These are phyloP conservation scores for Solioccasus polychromus DNA, from an alignment of 768 basidiomycete species.

Conservation along the genomic window DNA sequence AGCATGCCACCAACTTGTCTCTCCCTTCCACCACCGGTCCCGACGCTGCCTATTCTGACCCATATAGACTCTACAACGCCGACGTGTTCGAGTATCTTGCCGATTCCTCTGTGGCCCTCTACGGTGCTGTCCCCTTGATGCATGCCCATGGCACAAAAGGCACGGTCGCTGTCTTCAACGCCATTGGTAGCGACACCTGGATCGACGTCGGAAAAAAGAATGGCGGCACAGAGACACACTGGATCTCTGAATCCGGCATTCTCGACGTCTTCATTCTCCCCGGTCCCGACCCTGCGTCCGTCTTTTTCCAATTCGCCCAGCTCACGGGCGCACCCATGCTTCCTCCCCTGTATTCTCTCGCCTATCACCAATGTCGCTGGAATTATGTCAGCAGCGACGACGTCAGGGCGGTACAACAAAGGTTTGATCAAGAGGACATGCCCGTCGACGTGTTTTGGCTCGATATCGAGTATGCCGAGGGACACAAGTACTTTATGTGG, in stretches of 20 bases:
- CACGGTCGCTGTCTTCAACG: conserved; percentile 89
- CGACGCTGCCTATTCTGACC: conserved; percentile 74
- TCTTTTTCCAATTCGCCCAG: conserved; percentile 82
- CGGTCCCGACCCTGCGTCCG: conserved; percentile 77
- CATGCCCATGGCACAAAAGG: conserved; percentile 87
- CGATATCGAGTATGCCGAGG: conserved; percentile 92
- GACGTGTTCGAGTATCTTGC: conserved; percentile 97
- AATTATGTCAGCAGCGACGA: conserved; percentile 93
- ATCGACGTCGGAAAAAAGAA: conserved; percentile 71
- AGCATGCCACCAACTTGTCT: conserved; percentile 88
- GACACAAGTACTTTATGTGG: conserved; percentile 98
- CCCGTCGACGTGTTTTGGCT: conserved; percentile 97
- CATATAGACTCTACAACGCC: conserved; percentile 91
- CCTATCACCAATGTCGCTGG: conserved; percentile 98
- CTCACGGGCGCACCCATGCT: conserved; percentile 85
- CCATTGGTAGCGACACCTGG: conserved; percentile 90
- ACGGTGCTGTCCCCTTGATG: conserved; percentile 89
- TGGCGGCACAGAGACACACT: conserved; percentile 81
- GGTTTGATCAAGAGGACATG: conserved; percentile 93
- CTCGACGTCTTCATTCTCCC: conserved; percentile 92
- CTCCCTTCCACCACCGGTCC: conserved; percentile 87
- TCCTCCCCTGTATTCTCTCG: conserved; percentile 90
- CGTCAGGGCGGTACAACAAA: conserved; percentile 75
- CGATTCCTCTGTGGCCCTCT: conserved; percentile 74
- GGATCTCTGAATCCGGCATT: conserved; percentile 97